Evolutionary conservation across 768 basidiomycete genomes (phyloP), one percentile per base, ranked within the genome.

Genomic region (Phaffia australis): DNA sequence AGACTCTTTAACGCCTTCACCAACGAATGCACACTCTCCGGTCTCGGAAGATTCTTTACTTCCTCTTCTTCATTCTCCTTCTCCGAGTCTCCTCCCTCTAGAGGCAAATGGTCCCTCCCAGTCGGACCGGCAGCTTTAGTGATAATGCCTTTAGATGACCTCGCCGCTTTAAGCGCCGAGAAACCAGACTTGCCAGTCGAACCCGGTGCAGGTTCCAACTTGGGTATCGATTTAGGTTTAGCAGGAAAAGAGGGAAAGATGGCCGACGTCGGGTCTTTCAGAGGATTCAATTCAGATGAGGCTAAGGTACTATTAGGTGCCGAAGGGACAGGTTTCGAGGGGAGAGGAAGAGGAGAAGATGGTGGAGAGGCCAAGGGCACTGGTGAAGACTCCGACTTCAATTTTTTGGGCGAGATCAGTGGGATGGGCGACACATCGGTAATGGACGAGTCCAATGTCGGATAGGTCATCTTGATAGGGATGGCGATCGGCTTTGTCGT

Each of bases 381-480:
- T 5, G 51, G n/a, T 18, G 57, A 35, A 7, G 49, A 16, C 4
- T 42, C 35, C 35, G 35, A 42, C 35, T 42, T 42, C 11, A 42
- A 4, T 5, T 42, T 42, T 8, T 51, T 54, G 19, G 48, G 29
- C 27, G 49, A 30, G 61, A 51, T 23, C 1, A 59, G 59, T 19
- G 42, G 48, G 51, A 49, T 7, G 47, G 64, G 3, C n/a, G 56
- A 27, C 15, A 32, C 30, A 6, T 48, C 7, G 47, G 64, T 4
- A 19, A 46, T 3, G 5, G 55, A 21, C 35, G 35, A 42, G 35
- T 42, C 35, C 35, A 11, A 42, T 42, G 35, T 42, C 23, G 55
- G 46, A 27, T 61, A 60, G 59, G 61, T 49, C 65, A 61, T 61
- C 46, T 54, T 66, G 52, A 61, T 60, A 15, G 65, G 60, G 21